Percentiles rank a stretch among this genome's conserved stretches.
Evolutionary conservation across 2,329 filamentous ascomycete species (phyloP).

Genomic region (Diaporthe vexans): DNA sequence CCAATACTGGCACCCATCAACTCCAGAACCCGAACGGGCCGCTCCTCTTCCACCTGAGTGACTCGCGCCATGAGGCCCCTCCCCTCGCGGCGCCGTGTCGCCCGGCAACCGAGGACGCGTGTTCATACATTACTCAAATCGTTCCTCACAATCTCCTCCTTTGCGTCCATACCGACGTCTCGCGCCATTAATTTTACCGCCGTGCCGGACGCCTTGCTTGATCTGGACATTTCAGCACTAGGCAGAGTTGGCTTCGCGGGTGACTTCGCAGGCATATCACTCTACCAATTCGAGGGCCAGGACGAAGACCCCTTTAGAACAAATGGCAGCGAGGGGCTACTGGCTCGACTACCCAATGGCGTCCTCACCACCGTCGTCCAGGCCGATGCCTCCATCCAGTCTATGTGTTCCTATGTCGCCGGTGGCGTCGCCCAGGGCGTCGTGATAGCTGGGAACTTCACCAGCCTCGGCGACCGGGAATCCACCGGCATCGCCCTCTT

Average conservation of each 20-base stretch:
- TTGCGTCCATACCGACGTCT: conserved; percentile 56
- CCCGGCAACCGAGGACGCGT: conserved; percentile 50
- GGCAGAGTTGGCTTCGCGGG: conserved; percentile 89
- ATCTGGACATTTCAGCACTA: conserved; percentile 83
- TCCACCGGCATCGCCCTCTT: conserved; percentile 86
- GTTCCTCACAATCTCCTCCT: conserved; percentile 52
- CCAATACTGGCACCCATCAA: not conserved
- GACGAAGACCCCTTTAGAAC: conserved; percentile 74
- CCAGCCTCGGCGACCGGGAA: conserved; percentile 82
- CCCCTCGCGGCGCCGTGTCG: conserved; percentile 57
- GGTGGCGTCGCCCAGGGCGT: conserved; percentile 80
- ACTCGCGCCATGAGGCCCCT: conserved; percentile 62
- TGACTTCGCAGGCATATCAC: conserved; percentile 90
- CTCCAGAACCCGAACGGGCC: not conserved
- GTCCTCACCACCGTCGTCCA: conserved; percentile 80
- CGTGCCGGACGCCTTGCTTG: conserved; percentile 69
- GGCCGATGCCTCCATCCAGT: conserved; percentile 86
- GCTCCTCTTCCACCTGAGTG: conserved; percentile 35
- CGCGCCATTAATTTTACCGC: conserved; percentile 71
- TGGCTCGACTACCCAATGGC: conserved; percentile 88
- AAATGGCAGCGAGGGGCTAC: conserved; percentile 86
- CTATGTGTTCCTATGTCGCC: conserved; percentile 86
- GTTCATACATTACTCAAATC: conserved; percentile 44
- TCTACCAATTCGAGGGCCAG: conserved; percentile 89
- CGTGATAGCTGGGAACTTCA: conserved; percentile 95